phyloP scores from a whole-genome alignment of 495 filamentous ascomycete species.

The Schizothecium vesticola region DNA sequence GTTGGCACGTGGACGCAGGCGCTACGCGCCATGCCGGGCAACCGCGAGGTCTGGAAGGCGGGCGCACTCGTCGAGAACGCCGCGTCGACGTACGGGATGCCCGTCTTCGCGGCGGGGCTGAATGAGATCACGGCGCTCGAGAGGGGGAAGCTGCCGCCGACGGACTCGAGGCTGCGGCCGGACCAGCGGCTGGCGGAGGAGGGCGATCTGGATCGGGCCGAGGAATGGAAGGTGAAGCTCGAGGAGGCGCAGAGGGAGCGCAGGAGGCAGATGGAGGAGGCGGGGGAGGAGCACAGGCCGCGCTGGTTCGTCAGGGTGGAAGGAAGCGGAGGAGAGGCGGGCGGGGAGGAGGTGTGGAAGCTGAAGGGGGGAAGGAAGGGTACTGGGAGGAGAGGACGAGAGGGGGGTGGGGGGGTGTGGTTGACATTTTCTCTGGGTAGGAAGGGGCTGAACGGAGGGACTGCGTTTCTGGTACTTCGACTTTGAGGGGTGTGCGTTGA shows the following conservation, averaged over 20 bases:
- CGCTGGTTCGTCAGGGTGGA: slow-evolving; percentile 72
- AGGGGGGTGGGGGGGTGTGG: slow-evolving; percentile 64
- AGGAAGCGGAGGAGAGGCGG: slow-evolving; percentile 32
- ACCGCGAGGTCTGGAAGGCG: slow-evolving; percentile 68
- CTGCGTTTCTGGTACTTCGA: not conserved
- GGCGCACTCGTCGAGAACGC: slow-evolving; percentile 71
- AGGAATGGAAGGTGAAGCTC: slow-evolving; percentile 72
- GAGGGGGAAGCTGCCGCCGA: slow-evolving; percentile 62
- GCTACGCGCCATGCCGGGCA: slow-evolving; percentile 57
- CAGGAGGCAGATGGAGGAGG: slow-evolving; percentile 67
- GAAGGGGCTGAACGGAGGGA: not conserved
- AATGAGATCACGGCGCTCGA: slow-evolving; percentile 88
- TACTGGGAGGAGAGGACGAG: slow-evolving; percentile 85
- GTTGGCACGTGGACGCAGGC: slow-evolving; percentile 78
- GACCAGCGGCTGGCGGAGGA: slow-evolving; percentile 86
- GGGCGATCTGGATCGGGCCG: slow-evolving; percentile 76
- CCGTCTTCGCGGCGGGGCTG: slow-evolving; percentile 74
- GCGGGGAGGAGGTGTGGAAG: slow-evolving; percentile 73
- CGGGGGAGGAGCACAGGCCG: slow-evolving; percentile 63
- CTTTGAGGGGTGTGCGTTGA: not conserved
- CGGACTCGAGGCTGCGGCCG: slow-evolving; percentile 78
- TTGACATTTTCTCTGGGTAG: slow-evolving; percentile 56
- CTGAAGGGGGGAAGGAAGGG: slow-evolving; percentile 74
- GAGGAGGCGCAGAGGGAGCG: slow-evolving; percentile 81
- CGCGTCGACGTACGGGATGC: slow-evolving; percentile 76